A percentile compares a stretch with the other conserved stretches of the same genome.
phyloP scores from a whole-genome alignment of 257 asterid genomes.

The Ilex aquifolium region DNA sequence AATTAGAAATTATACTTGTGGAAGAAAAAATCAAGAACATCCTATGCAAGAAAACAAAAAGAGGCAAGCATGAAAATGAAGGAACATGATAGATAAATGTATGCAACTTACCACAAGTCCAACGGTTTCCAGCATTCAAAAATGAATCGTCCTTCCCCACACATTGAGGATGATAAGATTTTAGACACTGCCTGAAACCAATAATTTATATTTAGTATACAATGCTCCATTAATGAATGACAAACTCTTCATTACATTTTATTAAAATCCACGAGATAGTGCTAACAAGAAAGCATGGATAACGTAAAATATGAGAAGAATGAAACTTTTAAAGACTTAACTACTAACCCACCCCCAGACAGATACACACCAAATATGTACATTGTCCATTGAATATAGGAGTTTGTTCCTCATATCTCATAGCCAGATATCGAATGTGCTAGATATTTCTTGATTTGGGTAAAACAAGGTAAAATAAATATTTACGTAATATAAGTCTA shows the following conservation, averaged over 20 bases:
- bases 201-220: not conserved
- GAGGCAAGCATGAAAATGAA: not conserved
- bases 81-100: not conserved
- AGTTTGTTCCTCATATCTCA: no score
- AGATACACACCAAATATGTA: no score
- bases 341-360: no score
- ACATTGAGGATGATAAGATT: constrained; percentile 66
- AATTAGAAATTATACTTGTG: no score
- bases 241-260: not conserved
- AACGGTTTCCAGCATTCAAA: constrained; percentile 28
- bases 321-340: no score
- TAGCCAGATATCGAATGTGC: no score
- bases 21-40: not conserved
- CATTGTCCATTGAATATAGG: no score
- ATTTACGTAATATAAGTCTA: no score
- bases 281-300: no score
- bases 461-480: no score
- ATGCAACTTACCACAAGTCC: constrained; percentile 60
- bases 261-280: not conserved
- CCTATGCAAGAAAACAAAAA: not conserved
- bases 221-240: not conserved
- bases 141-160: constrained; percentile 45
- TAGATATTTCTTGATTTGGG: no score
- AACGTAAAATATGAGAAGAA: no score
- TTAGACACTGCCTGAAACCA: constrained; percentile 60